phyloP scores from a whole-genome alignment of 306 rosid genomes.

The Clitoria ternatea region DNA sequence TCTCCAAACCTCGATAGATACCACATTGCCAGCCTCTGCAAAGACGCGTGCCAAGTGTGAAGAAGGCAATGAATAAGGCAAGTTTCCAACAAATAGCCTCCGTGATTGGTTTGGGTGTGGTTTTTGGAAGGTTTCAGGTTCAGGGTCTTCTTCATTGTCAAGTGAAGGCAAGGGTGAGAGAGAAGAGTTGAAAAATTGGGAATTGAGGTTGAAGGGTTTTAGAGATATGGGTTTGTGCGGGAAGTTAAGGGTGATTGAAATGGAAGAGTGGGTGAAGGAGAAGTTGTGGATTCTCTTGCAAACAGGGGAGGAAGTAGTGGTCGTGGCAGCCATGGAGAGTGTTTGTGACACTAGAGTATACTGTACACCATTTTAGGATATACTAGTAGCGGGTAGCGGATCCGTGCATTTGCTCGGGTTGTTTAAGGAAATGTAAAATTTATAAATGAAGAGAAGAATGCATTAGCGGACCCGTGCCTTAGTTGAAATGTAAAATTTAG shows the following conservation, averaged over 20 bases:
- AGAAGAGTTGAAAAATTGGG: constrained; percentile 18
- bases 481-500: too few relatives aligned
- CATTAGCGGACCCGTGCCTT: too few relatives aligned
- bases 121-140: constrained; percentile 14
- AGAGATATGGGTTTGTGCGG: constrained; percentile 21
- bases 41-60: constrained; percentile 53
- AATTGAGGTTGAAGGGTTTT: constrained; percentile 38
- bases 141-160: constrained; percentile 27
- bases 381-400: too few relatives aligned
- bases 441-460: too few relatives aligned
- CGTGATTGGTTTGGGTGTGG: constrained; percentile 34
- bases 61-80: constrained; percentile 59
- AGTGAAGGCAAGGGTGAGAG: constrained; percentile 24
- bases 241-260: constrained; percentile 30
- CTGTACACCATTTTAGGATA: too few relatives aligned
- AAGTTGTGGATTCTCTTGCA: constrained; percentile 35
- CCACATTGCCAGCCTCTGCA: constrained; percentile 54
- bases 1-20: constrained; percentile 59
- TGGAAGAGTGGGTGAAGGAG: constrained; percentile 30
- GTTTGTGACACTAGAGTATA: too few relatives aligned
- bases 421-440: too few relatives aligned
- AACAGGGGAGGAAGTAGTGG: constrained; percentile 39
- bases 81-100: constrained; percentile 71
- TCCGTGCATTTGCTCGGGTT: too few relatives aligned
- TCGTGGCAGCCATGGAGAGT: constrained; percentile 46